A percentile compares a stretch with the other conserved stretches of the same genome.
Conservation (phyloP, 1,284 basidiomycete species). For the Malassezia dermatis region DNA sequence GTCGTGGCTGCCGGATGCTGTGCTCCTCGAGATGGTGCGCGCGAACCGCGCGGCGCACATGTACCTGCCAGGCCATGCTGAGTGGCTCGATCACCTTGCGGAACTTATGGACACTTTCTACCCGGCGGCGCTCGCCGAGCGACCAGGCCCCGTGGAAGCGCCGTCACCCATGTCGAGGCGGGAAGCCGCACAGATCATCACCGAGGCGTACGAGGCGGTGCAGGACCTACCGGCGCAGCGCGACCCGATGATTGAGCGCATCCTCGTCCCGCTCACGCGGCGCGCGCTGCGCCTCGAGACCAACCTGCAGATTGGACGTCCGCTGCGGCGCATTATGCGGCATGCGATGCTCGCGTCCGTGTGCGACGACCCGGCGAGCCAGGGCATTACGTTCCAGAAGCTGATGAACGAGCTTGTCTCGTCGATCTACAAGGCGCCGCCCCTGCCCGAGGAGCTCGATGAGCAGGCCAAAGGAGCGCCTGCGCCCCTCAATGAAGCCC, state of each 20-base stretch:
- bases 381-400: not conserved
- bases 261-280: conserved; percentile 35
- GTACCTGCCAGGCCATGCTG: conserved; percentile 36
- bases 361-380: not conserved
- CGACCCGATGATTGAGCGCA: conserved; percentile 27
- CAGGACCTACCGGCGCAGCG: conserved; percentile 35
- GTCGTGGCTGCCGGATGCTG: conserved; percentile 34
- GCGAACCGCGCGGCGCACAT: conserved; percentile 35
- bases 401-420: conserved; percentile 19
- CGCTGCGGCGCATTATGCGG: conserved; percentile 31
- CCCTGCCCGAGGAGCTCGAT: not conserved
- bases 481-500: conserved; percentile 1
- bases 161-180: conserved; percentile 21
- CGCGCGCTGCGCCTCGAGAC: conserved; percentile 28
- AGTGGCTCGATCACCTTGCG: conserved; percentile 38
- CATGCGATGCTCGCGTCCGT: conserved; percentile 27
- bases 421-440: conserved; percentile 6
- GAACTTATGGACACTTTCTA: conserved; percentile 38
- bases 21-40: conserved; percentile 31
- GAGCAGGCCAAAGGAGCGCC: not conserved
- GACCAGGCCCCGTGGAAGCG: not conserved
- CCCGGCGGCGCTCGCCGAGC: conserved; percentile 17
- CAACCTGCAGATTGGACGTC: conserved; percentile 21
- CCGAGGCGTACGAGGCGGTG: conserved; percentile 38
- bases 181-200: conserved; percentile 29